Percentiles rank a stretch among this genome's conserved stretches.
Conservation (phyloP, 73 alveolate genomes). For the Stentor roeselii region DNA sequence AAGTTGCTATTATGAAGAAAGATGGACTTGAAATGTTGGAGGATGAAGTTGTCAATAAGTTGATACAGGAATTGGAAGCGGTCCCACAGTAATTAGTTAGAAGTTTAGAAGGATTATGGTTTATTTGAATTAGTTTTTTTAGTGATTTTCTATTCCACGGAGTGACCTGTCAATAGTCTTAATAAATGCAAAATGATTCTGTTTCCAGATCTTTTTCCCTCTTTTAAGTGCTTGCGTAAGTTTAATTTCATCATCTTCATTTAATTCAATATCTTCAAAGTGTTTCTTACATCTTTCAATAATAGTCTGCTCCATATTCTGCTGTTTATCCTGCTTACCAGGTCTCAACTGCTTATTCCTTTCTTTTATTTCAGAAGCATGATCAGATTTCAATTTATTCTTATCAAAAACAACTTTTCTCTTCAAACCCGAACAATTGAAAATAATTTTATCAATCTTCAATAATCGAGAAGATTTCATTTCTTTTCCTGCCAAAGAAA, state of each 20-base stretch:
- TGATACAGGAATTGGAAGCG: slow-evolving; percentile 14
- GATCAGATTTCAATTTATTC: no score
- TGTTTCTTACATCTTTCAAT: not conserved
- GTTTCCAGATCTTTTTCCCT: not conserved
- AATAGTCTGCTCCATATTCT: not conserved
- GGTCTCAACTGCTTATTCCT: not conserved
- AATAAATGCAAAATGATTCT: not conserved
- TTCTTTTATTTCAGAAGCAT: not conserved
- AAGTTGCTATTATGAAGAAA: slow-evolving; percentile 77
- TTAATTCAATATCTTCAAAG: not conserved
- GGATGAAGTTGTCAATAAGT: slow-evolving; percentile 11
- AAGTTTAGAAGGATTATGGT: no score
- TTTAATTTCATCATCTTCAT: not conserved
- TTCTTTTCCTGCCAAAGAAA: no score
- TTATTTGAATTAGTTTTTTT: no score
- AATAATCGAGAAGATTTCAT: not conserved
- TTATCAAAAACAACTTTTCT: not conserved
- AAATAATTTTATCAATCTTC: not conserved
- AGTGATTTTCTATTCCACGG: no score
- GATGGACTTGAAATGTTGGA: slow-evolving; percentile 30
- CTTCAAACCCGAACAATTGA: not conserved
- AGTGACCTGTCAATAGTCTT: not conserved
- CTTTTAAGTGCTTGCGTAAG: not conserved
- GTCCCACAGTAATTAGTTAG: not conserved
- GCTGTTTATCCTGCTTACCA: not conserved